phyloP scores from a whole-genome alignment of 805 yeast genomes.

The Lachancea fermentati region DNA sequence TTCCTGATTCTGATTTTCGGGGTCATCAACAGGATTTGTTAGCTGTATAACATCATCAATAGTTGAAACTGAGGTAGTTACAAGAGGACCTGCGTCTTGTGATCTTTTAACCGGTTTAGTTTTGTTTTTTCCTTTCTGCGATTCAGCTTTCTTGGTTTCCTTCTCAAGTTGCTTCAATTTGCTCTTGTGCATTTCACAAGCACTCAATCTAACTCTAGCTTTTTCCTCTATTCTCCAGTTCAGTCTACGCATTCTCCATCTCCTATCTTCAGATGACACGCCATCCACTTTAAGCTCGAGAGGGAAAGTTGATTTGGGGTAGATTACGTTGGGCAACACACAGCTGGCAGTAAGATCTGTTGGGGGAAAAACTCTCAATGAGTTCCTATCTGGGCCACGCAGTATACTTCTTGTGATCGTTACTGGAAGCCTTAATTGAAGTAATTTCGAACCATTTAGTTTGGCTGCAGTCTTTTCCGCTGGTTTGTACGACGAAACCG shows the following conservation, averaged over 20 bases:
- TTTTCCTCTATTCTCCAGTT: constrained; percentile 87
- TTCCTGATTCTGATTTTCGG: constrained; percentile 1
- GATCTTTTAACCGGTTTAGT: constrained; percentile 31
- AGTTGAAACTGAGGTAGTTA: constrained; percentile 32
- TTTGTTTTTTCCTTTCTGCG: constrained; percentile 30
- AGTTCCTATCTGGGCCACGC: constrained; percentile 78
- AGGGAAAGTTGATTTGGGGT: constrained; percentile 82
- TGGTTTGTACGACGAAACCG: constrained; percentile 44
- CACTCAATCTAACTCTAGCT: constrained; percentile 51
- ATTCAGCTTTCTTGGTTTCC: constrained; percentile 24
- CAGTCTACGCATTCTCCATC: constrained; percentile 92
- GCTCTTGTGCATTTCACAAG: constrained; percentile 52
- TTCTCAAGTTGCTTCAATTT: constrained; percentile 38
- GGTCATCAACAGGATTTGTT: constrained; percentile 6
- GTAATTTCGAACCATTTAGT: constrained; percentile 31
- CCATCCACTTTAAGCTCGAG: constrained; percentile 79
- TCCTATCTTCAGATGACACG: constrained; percentile 46
- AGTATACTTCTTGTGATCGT: constrained; percentile 71
- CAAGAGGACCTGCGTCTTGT: constrained; percentile 36
- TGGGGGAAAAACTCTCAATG: constrained; percentile 91
- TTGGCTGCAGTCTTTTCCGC: constrained; percentile 13
- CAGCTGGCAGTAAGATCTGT: constrained; percentile 86
- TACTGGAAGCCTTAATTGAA: constrained; percentile 53
- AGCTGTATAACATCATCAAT: constrained; percentile 25
- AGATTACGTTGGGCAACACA: constrained; percentile 79